phyloP scores from a whole-genome alignment of 495 filamentous ascomycete genomes.

The Cudoniella acicularis region DNA sequence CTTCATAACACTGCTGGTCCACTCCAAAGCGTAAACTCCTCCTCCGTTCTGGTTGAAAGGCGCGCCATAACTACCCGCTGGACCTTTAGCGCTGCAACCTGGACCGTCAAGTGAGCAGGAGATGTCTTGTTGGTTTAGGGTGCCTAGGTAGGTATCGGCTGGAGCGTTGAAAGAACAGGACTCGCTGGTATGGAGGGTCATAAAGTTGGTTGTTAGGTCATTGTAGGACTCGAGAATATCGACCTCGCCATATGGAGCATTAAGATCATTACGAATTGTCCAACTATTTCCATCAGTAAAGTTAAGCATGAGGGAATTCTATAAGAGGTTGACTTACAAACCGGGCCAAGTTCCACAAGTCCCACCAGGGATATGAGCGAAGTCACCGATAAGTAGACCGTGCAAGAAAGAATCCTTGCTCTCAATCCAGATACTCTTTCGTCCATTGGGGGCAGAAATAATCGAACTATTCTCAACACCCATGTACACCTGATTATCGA shows the following conservation, averaged over 20 bases:
- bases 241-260: conserved; percentile 76
- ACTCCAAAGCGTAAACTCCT: conserved; percentile 77
- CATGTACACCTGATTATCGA: conserved; percentile 43
- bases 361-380: conserved; percentile 68
- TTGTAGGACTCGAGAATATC: conserved; percentile 88
- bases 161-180: conserved; percentile 51
- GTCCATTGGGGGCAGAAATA: conserved; percentile 43
- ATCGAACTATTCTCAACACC: conserved; percentile 46
- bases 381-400: conserved; percentile 68
- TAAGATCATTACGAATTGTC: conserved; percentile 26
- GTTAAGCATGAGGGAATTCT: too few species aligned
- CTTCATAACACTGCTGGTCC: conserved; percentile 61
- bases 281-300: too few species aligned
- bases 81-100: conserved; percentile 42
- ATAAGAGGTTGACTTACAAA: conserved; percentile 1
- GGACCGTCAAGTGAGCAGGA: conserved; percentile 54
- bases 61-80: conserved; percentile 53
- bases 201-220: conserved; percentile 54
- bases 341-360: conserved; percentile 57
- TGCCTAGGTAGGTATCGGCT: conserved; percentile 44
- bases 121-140: conserved; percentile 34
- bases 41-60: conserved; percentile 71
- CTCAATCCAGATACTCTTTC: conserved; percentile 62
- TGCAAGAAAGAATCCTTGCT: conserved; percentile 62
- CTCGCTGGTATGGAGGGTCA: conserved; percentile 69